A percentile compares a stretch with the other conserved stretches of the same genome.
Evolutionary conservation across 192 early-diverging fungal genomes (phyloP).

Genomic region (Coemansia reversa): DNA sequence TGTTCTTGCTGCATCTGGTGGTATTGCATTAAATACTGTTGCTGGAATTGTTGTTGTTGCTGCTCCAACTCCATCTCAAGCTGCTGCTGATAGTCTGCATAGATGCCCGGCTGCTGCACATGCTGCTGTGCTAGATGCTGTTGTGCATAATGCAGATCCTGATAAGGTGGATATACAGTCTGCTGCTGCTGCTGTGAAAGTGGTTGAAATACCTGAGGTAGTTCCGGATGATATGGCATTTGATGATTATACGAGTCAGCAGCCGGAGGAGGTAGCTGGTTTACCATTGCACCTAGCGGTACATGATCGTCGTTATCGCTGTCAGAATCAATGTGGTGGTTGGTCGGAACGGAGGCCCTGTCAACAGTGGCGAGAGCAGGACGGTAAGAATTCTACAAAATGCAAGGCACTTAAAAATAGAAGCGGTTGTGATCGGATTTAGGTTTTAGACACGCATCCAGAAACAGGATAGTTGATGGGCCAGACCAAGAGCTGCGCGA

Average conservation of each 20-base stretch:
- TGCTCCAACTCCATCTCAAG: conserved; percentile 46
- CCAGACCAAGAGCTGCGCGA: too few relatives aligned
- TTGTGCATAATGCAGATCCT: background rate
- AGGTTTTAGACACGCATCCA: conserved; percentile 1
- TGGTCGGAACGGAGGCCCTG: background rate
- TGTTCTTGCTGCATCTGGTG: conserved; percentile 39
- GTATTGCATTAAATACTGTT: conserved; percentile 46
- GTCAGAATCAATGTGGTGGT: background rate
- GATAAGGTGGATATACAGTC: background rate
- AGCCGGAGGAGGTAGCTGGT: conserved; percentile 7
- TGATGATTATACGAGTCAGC: background rate
- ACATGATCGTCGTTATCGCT: conserved; percentile 37
- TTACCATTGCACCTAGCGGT: conserved; percentile 31
- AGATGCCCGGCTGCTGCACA: too few relatives aligned
- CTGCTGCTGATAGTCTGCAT: conserved; percentile 29
- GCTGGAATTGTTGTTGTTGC: conserved; percentile 51
- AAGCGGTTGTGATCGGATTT: too few relatives aligned
- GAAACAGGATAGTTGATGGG: background rate
- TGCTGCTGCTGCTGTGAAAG: conserved; percentile 32
- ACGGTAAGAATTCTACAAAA: conserved; percentile 20
- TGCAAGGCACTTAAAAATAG: background rate
- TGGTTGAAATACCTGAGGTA: conserved; percentile 6
- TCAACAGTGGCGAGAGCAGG: background rate
- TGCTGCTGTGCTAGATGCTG: background rate
- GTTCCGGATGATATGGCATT: conserved; percentile 15